Percentiles rank a stretch among this genome's conserved stretches.
These are phyloP conservation scores for Elasticomyces elasticus DNA, from an alignment of 495 filamentous ascomycete species.

Conservation along the genomic window DNA sequence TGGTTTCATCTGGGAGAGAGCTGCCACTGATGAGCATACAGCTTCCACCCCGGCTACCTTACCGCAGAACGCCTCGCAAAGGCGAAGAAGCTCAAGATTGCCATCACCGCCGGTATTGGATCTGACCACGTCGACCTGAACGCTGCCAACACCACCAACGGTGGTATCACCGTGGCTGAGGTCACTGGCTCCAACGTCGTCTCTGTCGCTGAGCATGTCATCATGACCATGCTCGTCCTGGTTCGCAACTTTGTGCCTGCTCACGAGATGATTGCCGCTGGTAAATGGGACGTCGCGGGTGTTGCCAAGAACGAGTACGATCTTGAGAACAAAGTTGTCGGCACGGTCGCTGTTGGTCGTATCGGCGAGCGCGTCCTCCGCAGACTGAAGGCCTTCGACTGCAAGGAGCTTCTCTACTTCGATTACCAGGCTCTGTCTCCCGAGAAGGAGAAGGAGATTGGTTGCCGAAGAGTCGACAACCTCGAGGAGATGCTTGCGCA, in stretches of 20 bases:
- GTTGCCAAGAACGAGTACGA: constrained; percentile 97
- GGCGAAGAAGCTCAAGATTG: constrained; percentile 95
- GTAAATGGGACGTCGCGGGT: constrained; percentile 91
- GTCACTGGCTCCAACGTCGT: constrained; percentile 65
- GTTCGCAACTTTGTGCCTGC: constrained; percentile 98
- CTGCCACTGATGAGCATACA: constrained; percentile 29
- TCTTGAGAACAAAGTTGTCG: constrained; percentile 93
- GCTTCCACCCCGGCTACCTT: constrained; percentile 98
- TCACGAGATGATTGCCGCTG: constrained; percentile 80
- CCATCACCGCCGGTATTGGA: constrained; percentile 92
- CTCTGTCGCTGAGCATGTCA: constrained; percentile 53
- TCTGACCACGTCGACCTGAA: constrained; percentile 97
- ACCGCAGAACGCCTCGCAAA: constrained; percentile 92
- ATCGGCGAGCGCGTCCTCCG: constrained; percentile 97
- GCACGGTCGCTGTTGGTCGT: constrained; percentile 92
- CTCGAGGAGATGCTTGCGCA: constrained; percentile 93
- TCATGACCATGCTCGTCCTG: constrained; percentile 95
- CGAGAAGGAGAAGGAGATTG: constrained; percentile 92
- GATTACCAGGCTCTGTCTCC: constrained; percentile 90
- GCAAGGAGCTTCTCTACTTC: constrained; percentile 99
- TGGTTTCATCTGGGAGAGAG: background rate
- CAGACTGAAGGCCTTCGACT: constrained; percentile 92
- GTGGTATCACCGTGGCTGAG: constrained; percentile 92
- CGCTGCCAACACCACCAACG: constrained; percentile 96
- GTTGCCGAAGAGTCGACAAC: constrained; percentile 73